Evolutionary conservation across 2,329 filamentous ascomycete genomes (phyloP).

Genomic region (Aspergillus japonicus): DNA sequence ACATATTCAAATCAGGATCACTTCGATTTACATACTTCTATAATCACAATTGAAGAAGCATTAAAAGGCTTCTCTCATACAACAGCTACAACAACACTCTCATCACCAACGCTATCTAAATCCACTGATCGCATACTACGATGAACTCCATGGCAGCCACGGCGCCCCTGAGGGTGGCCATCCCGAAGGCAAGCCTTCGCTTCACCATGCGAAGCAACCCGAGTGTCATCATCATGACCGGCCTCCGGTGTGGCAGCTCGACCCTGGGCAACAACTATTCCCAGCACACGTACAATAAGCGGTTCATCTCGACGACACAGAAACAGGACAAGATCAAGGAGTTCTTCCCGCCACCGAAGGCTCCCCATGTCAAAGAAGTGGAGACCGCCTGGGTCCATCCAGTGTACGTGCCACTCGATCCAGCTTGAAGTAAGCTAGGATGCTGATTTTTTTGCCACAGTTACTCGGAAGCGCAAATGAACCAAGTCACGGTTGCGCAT

Average conservation of each 20-base stretch:
- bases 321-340: conserved; percentile 38
- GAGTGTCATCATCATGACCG: conserved; percentile 22
- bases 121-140: conserved; percentile 4
- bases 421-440: neutral
- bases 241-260: conserved; percentile 23
- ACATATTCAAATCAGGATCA: neutral
- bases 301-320: conserved; percentile 41
- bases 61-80: neutral
- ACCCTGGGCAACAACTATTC: conserved; percentile 17
- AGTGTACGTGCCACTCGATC: conserved; percentile 38
- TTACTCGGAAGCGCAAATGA: conserved; percentile 79
- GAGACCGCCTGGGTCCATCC: conserved; percentile 69
- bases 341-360: conserved; percentile 61
- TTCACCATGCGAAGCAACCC: conserved; percentile 27
- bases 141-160: conserved; percentile 33
- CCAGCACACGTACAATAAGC: conserved; percentile 19
- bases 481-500: conserved; percentile 70
- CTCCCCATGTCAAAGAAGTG: conserved; percentile 61
- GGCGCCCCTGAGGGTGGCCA: conserved; percentile 29
- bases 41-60: neutral
- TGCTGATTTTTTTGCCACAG: conserved; percentile 25
- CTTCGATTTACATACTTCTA: neutral
- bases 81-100: neutral
- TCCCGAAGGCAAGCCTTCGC: conserved; percentile 28
- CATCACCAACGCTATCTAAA: neutral